Conservation (phyloP, 371 early-diverging fungal genomes). For the Actinomortierella wolfii region DNA sequence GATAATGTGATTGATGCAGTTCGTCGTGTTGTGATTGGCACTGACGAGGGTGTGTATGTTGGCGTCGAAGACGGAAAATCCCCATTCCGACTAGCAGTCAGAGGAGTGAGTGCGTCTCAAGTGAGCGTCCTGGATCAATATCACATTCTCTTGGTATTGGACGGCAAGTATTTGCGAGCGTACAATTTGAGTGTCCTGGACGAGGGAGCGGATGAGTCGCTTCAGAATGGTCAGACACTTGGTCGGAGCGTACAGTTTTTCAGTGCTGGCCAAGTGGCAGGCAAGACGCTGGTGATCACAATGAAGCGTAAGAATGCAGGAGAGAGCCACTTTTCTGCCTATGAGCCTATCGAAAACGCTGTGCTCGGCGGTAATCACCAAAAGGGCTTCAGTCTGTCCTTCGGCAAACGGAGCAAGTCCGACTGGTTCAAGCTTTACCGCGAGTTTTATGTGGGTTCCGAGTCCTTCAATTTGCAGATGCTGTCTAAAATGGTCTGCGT, state of each 20-base stretch:
- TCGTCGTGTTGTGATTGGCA: slow-evolving; percentile 77
- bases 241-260: slow-evolving; percentile 82
- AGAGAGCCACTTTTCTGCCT: slow-evolving; percentile 41
- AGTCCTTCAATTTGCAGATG: slow-evolving; percentile 80
- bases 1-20: slow-evolving; percentile 54
- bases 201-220: slow-evolving; percentile 50
- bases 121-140: slow-evolving; percentile 80
- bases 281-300: slow-evolving; percentile 44
- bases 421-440: slow-evolving; percentile 44
- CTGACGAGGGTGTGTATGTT: slow-evolving; percentile 83
- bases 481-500: slow-evolving; percentile 83
- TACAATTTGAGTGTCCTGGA: slow-evolving; percentile 75
- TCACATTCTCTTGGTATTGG: slow-evolving; percentile 75
- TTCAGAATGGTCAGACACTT: slow-evolving; percentile 69
- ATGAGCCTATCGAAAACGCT: slow-evolving; percentile 43
- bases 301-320: slow-evolving; percentile 41
- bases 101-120: slow-evolving; percentile 78
- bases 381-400: slow-evolving; percentile 34
- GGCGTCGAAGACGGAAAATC: slow-evolving; percentile 47
- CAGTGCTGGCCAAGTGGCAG: slow-evolving; percentile 65
- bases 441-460: slow-evolving; percentile 85
- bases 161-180: slow-evolving; percentile 64
- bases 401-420: slow-evolving; percentile 31
- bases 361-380: slow-evolving; percentile 29
- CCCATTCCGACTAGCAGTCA: slow-evolving; percentile 59